Conservation (phyloP, 2,329 filamentous ascomycete species). For the Penicillium sp. region DNA sequence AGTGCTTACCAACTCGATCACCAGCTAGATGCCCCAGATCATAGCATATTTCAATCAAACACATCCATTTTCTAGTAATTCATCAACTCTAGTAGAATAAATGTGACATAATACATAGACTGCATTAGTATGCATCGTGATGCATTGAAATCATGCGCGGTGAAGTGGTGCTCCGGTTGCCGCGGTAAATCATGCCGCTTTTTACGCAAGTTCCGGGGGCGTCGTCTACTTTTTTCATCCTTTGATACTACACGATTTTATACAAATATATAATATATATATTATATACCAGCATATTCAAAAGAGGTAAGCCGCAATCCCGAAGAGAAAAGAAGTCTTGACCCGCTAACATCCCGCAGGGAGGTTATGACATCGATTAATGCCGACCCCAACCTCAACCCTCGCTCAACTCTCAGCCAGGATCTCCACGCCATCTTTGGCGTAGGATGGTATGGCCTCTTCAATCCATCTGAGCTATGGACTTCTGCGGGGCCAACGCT, state of each 20-base stretch:
- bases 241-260: not conserved
- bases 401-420: constrained; percentile 11
- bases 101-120: too few species aligned
- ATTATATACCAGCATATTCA: not conserved
- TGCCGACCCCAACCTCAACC: not conserved
- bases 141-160: not conserved
- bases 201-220: not conserved
- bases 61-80: not conserved
- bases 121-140: not conserved
- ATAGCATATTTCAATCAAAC: not conserved
- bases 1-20: too few species aligned
- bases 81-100: not conserved
- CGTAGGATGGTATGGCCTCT: constrained; percentile 21
- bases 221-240: not conserved
- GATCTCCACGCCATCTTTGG: constrained; percentile 11
- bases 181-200: not conserved
- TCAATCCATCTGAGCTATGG: constrained; percentile 27
- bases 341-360: not conserved
- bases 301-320: not conserved
- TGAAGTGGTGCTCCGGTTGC: not conserved
- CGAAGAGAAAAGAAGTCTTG: not conserved
- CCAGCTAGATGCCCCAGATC: not conserved
- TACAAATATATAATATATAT: not conserved
- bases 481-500: constrained; percentile 32
- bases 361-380: not conserved